A percentile compares a stretch with the other conserved stretches of the same genome.
These are phyloP conservation scores for Exserohilum turcica DNA, from an alignment of 2,329 filamentous ascomycete species.

Conservation along the genomic window DNA sequence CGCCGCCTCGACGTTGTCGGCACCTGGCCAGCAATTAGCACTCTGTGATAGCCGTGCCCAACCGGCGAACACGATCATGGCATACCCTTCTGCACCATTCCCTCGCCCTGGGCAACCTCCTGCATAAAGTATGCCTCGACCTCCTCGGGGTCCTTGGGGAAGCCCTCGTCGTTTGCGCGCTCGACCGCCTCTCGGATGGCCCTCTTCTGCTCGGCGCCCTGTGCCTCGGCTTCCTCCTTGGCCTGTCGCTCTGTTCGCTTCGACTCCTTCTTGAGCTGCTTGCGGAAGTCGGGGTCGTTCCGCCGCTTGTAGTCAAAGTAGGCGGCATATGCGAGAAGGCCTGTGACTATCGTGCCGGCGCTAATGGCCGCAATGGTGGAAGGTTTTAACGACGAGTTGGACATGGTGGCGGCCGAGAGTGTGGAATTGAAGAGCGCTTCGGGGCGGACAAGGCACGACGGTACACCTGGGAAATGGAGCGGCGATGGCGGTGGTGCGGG, in stretches of 20 bases:
- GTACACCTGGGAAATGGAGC: conserved; percentile 12
- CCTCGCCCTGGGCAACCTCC: conserved; percentile 88
- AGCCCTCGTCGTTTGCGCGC: conserved; percentile 86
- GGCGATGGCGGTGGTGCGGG: conserved; percentile 16
- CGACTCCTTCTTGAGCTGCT: conserved; percentile 72
- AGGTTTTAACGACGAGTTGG: conserved; percentile 35
- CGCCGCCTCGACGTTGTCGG: conserved; percentile 78
- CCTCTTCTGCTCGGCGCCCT: conserved; percentile 70
- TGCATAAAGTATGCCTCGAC: conserved; percentile 97
- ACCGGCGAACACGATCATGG: background rate
- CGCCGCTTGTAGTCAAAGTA: conserved; percentile 71
- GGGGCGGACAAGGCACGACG: conserved; percentile 1
- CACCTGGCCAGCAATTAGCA: conserved; percentile 54
- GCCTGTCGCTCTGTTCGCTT: conserved; percentile 72
- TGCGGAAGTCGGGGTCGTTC: conserved; percentile 67
- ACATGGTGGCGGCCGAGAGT: conserved; percentile 8
- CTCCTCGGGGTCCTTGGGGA: conserved; percentile 87
- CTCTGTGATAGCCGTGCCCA: background rate
- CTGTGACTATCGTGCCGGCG: conserved; percentile 63
- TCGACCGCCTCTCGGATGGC: conserved; percentile 76
- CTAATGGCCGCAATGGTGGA: conserved; percentile 62
- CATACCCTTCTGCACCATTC: conserved; percentile 78
- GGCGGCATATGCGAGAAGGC: conserved; percentile 66
- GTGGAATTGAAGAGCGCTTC: conserved; percentile 7
- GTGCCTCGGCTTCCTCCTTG: conserved; percentile 72